Evolutionary conservation across 257 asterid species (phyloP).

Genomic region (Plectranthus barbatus): DNA sequence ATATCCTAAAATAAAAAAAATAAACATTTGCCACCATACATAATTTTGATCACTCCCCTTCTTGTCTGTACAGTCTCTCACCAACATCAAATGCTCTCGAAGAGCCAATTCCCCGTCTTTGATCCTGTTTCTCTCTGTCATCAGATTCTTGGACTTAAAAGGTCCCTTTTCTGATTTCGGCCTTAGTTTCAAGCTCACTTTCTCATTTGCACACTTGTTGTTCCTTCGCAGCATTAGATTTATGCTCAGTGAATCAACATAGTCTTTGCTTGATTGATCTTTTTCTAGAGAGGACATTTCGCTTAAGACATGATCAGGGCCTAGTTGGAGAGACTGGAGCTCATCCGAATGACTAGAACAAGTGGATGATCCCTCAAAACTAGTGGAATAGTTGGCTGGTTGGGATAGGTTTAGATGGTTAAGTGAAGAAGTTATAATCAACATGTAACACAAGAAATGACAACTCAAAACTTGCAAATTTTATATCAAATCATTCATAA

Average conservation of each 20-base stretch:
- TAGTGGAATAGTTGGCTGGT: conserved; percentile 27
- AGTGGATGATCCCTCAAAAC: conserved; percentile 58
- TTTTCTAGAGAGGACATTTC: conserved; percentile 16
- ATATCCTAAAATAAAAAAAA: too few species aligned
- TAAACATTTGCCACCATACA: too few species aligned
- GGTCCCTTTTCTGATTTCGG: conserved; percentile 37
- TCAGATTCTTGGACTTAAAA: conserved; percentile 69
- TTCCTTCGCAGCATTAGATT: conserved; percentile 17
- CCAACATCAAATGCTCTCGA: conserved; percentile 26
- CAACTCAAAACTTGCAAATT: too few species aligned
- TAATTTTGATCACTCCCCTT: conserved; percentile 20
- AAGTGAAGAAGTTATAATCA: conserved; percentile 21
- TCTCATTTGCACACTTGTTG: conserved; percentile 8
- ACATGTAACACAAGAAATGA: too few species aligned
- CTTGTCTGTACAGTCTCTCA: conserved; percentile 7
- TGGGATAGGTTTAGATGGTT: conserved; percentile 26
- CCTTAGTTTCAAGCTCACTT: conserved; percentile 1
- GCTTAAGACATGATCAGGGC: conserved; percentile 13
- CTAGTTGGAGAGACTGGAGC: conserved; percentile 9
- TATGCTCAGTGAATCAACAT: conserved; percentile 15
- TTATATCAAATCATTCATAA: too few species aligned
- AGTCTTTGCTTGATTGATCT: too few species aligned
- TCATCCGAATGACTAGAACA: conserved; percentile 46
- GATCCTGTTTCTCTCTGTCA: conserved; percentile 74
- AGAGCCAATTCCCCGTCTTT: conserved; percentile 57